These are phyloP conservation scores for Alisma plantagoaquatica DNA, from an alignment of 106 monocot genomes.

Conservation along the genomic window DNA sequence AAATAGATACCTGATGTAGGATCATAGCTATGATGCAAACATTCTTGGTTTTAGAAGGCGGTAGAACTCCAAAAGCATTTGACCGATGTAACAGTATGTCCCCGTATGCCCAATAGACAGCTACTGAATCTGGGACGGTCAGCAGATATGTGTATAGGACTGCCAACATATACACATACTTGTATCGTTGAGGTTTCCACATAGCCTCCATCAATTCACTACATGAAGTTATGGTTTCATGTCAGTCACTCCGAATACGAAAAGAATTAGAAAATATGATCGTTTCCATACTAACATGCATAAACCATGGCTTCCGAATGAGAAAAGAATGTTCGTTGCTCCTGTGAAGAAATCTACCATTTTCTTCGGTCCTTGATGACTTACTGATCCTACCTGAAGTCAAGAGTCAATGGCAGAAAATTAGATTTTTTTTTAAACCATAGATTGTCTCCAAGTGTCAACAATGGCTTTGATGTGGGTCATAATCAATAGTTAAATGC, in stretches of 20 bases:
- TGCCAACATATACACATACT: not conserved
- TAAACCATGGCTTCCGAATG: slow-evolving; percentile 14
- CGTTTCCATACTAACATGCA: slow-evolving; percentile 8
- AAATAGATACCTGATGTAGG: slow-evolving; percentile 12
- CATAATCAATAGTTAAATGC: not conserved
- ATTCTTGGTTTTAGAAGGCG: too few relatives aligned
- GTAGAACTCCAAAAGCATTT: too few relatives aligned
- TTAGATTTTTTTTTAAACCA: not conserved
- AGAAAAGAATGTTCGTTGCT: slow-evolving; percentile 13
- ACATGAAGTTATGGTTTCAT: not conserved
- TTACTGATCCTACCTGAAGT: not conserved
- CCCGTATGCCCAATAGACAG: too few relatives aligned
- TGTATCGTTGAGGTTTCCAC: not conserved
- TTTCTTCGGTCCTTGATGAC: slow-evolving; percentile 10
- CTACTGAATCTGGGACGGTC: too few relatives aligned
- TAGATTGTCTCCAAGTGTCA: not conserved
- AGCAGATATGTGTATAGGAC: not conserved
- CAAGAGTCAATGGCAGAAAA: not conserved
- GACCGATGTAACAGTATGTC: too few relatives aligned
- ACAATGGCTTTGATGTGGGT: not conserved
- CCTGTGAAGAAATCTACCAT: slow-evolving; percentile 14
- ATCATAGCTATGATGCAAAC: too few relatives aligned
- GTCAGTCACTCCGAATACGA: too few relatives aligned
- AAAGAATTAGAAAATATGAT: too few relatives aligned
- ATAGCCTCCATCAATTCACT: not conserved